Evolutionary conservation across 2,329 filamentous ascomycete genomes (phyloP), one percentile per base, ranked within the genome.

Genomic region (Fusarium sp.): DNA sequence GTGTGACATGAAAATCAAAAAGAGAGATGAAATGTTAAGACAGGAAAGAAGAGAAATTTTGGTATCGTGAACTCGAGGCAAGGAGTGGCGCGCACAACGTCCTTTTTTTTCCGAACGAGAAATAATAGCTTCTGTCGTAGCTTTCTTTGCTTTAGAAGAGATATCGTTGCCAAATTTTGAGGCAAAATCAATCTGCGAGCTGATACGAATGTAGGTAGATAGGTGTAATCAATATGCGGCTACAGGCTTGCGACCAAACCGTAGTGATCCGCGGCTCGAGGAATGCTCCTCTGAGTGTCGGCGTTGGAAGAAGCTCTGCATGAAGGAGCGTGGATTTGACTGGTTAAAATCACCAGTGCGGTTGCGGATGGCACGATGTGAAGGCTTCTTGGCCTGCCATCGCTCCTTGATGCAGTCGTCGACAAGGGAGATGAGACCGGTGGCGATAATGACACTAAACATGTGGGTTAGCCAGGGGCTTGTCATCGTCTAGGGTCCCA

Each of bases 401-500:
- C 87, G 88, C 66, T 88, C 86, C 79, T 92, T 92, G 83, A 98
- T 97, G 81, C 90, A 93, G 81, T 98, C 93, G 76, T 98, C 95
- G 56, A 96, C 91, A 46, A 98, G 87, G 7, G 92, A 89, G 73
- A 97, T 89, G 72, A 98, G 86, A 23, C 95, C 95, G n/a, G 93
- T 96, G 50, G 93, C 89, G 68, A 98, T 87, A 68, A 98, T 90
- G 70, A 97, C 90, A 78, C 93, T 97, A 59, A 71, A 40, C 8
- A 33, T 34, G 40, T 29, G n/a, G n/a, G 74, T 79, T 72, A 78
- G 71, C 61, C 56, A 64, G 27, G 31, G 51, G 31, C 49, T 40
- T 25, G 9, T 6, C n/a, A 23, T 31, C 31, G 44, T 38, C 29
- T 27, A 65, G 46, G 25, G 50, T 29, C 16, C 25, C 51, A 63